These are phyloP conservation scores for Rhizopogon roseolus DNA, from an alignment of 768 basidiomycete genomes.

Conservation along the genomic window DNA sequence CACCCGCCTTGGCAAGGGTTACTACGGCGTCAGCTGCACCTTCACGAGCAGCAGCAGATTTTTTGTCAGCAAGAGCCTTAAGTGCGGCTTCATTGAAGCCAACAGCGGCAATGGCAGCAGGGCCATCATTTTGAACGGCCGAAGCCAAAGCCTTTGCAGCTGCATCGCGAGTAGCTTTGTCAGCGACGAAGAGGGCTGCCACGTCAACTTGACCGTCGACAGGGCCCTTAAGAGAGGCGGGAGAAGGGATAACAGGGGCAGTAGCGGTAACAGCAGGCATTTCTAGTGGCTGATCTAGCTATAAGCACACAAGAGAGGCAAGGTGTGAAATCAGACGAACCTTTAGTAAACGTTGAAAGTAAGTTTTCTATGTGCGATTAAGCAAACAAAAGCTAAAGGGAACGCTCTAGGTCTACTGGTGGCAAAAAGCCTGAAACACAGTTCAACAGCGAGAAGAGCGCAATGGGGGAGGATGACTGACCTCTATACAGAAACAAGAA, in stretches of 20 bases:
- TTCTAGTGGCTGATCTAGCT: conserved; percentile 42
- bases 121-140: conserved; percentile 80
- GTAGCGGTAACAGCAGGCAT: conserved; percentile 81
- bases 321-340: conserved; percentile 25
- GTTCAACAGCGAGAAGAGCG: conserved; percentile 4
- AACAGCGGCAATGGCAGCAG: conserved; percentile 63
- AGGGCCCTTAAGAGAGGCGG: conserved; percentile 71
- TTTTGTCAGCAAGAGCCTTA: conserved; percentile 93
- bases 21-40: conserved; percentile 74
- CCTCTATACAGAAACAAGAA: conserved; percentile 29
- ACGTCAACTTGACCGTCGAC: conserved; percentile 66
- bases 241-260: conserved; percentile 49
- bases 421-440: conserved; percentile 32
- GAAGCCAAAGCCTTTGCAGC: conserved; percentile 68
- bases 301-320: conserved; percentile 5
- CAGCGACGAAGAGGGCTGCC: conserved; percentile 73
- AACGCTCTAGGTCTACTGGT: conserved; percentile 58
- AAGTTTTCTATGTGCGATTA: conserved; percentile 31
- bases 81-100: conserved; percentile 69
- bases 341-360: conserved; percentile 33
- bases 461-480: conserved; percentile 10
- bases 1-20: conserved; percentile 63
- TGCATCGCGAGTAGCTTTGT: conserved; percentile 76
- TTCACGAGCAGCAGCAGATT: conserved; percentile 87
- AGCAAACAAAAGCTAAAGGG: conserved; percentile 49